Percentiles rank a stretch among this genome's conserved stretches.
These are phyloP conservation scores for Tylopilus vinaceipallidus DNA, from an alignment of 768 basidiomycete species.

Conservation along the genomic window DNA sequence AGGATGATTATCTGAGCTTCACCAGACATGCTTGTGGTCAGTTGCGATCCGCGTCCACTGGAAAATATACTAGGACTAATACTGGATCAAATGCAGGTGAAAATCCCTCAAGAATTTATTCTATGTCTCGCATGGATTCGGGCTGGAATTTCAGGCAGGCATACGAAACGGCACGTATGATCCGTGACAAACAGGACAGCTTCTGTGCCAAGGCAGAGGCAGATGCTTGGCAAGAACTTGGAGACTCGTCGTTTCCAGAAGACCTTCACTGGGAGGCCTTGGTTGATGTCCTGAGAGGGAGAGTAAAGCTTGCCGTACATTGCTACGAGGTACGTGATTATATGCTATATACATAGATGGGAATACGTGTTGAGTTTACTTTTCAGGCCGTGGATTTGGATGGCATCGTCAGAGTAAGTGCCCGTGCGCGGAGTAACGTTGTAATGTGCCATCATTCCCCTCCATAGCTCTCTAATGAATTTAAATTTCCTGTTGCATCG, in stretches of 20 bases:
- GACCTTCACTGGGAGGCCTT: constrained; percentile 78
- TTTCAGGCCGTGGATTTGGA: constrained; percentile 67
- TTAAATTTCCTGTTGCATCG: constrained; percentile 73
- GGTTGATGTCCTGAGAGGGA: constrained; percentile 69
- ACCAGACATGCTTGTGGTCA: constrained; percentile 43
- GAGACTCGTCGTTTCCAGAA: constrained; percentile 44
- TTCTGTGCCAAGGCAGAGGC: constrained; percentile 64
- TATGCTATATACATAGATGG: not conserved
- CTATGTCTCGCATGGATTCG: constrained; percentile 70
- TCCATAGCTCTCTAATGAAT: constrained; percentile 73
- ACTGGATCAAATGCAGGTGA: constrained; percentile 21
- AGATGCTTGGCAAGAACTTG: constrained; percentile 38
- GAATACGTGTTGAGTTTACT: not conserved
- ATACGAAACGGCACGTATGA: constrained; percentile 67
- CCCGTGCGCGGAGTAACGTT: not conserved
- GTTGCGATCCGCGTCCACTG: not conserved
- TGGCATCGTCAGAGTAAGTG: constrained; percentile 62
- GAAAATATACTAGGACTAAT: not conserved
- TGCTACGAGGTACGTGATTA: constrained; percentile 35
- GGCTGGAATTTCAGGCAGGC: constrained; percentile 80
- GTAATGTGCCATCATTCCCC: not conserved
- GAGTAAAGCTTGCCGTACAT: constrained; percentile 50
- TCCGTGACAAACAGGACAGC: constrained; percentile 67
- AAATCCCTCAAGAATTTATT: constrained; percentile 39
- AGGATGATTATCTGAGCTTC: not conserved